These are phyloP conservation scores for Colletotrichum navitas DNA, from an alignment of 2,329 filamentous ascomycete species.

Conservation along the genomic window DNA sequence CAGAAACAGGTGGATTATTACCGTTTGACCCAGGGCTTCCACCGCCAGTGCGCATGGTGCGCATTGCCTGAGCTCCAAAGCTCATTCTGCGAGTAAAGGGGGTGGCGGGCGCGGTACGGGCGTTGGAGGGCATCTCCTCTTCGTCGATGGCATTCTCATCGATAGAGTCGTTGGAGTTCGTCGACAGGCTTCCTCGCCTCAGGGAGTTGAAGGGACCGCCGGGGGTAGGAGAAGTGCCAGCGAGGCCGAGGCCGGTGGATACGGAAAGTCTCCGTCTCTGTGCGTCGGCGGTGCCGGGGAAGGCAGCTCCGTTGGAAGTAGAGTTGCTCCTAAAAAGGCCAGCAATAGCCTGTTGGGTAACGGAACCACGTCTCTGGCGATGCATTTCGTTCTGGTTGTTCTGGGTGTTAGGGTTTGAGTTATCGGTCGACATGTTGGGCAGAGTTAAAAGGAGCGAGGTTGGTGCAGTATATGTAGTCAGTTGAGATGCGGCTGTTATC, in stretches of 20 bases:
- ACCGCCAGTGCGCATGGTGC: constrained; percentile 72
- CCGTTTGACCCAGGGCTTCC: constrained; percentile 73
- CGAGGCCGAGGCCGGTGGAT: constrained; percentile 80
- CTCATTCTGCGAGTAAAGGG: constrained; percentile 89
- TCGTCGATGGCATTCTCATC: constrained; percentile 83
- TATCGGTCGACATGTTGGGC: constrained; percentile 42
- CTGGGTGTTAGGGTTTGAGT: constrained; percentile 27
- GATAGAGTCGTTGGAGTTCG: constrained; percentile 69
- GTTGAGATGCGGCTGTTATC: neutral
- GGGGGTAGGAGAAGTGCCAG: constrained; percentile 75
- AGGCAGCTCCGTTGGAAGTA: constrained; percentile 58
- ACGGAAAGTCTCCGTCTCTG: constrained; percentile 80
- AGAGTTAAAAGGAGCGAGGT: constrained; percentile 1
- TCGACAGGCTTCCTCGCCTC: constrained; percentile 78
- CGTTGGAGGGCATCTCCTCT: constrained; percentile 65
- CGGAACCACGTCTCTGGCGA: constrained; percentile 65
- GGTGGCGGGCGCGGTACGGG: constrained; percentile 73
- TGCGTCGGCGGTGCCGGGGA: constrained; percentile 62
- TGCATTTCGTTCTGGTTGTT: constrained; percentile 43
- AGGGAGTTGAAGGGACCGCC: constrained; percentile 62
- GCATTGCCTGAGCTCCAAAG: constrained; percentile 85
- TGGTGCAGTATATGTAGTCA: constrained; percentile 29
- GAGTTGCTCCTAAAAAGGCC: constrained; percentile 72
- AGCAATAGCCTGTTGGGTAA: constrained; percentile 68
- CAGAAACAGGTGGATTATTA: constrained; percentile 61